Evolutionary conservation across 1,139 yeast species (phyloP).

Genomic region (Arxiozyma bovina): DNA sequence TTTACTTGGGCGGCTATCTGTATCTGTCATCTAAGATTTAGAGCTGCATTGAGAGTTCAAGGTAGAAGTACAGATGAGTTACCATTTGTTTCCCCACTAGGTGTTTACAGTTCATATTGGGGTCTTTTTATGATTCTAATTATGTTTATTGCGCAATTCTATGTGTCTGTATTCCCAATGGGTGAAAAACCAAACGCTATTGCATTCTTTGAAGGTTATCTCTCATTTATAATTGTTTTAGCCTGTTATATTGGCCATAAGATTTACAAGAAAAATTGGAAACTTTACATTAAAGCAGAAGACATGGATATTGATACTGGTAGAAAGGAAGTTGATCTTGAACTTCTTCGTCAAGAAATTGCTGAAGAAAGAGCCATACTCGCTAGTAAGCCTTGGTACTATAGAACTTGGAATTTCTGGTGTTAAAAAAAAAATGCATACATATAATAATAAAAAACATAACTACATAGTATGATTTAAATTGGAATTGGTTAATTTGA

Average conservation of each 20-base stretch:
- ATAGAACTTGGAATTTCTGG: slow-evolving; percentile 50
- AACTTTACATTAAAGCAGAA: slow-evolving; percentile 39
- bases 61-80: slow-evolving; percentile 49
- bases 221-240: slow-evolving; percentile 55
- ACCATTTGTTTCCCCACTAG: slow-evolving; percentile 47
- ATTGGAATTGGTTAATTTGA: no score
- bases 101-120: slow-evolving; percentile 46
- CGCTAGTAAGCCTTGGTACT: slow-evolving; percentile 46
- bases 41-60: slow-evolving; percentile 51
- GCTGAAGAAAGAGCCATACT: slow-evolving; percentile 54
- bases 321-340: slow-evolving; percentile 62
- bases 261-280: slow-evolving; percentile 50
- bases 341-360: slow-evolving; percentile 56
- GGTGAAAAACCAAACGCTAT: slow-evolving; percentile 44
- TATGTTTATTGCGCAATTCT: slow-evolving; percentile 48
- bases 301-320: slow-evolving; percentile 66
- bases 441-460: not conserved
- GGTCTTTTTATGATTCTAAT: slow-evolving; percentile 41
- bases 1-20: slow-evolving; percentile 64
- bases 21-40: slow-evolving; percentile 54
- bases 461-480: no score
- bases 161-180: slow-evolving; percentile 54
- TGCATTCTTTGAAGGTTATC: slow-evolving; percentile 51
- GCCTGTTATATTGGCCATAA: slow-evolving; percentile 50
- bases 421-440: slow-evolving; percentile 31